Evolutionary conservation across 805 yeast genomes (phyloP), one percentile per base, ranked within the genome.

Genomic region (Wickerhamia fluorescens): DNA sequence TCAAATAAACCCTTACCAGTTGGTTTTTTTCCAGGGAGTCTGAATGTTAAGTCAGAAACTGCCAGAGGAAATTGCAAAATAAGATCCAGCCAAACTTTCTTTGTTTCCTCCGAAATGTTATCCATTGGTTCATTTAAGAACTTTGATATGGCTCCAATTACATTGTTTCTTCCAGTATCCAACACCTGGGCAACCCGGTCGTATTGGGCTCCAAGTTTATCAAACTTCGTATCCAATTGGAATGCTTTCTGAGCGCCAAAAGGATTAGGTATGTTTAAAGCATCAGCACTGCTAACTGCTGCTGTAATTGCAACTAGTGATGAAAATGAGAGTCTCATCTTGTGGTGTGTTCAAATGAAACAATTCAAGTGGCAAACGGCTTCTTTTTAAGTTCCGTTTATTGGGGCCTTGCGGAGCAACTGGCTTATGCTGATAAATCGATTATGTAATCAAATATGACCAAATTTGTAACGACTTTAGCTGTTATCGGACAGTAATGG

Each of bases 21-120:
- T 27, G 29, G 23, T 35, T 42, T 41, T 44, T 65, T 69, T 17
- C 83, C 81, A 23, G 56, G 51, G 6, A 78, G 59, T 37, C 52
- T 56, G 37, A 75, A 61, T 36, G 63, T 64, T 60, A 81, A 53
- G 25, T 62, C 56, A 14, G 62, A 43, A 12, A 75, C 53, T 15
- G 74, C 61, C n/a, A 66, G 58, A 14, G 88, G 88, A 56, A 70
- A 80, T 28, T 60, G 54, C 44, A 65, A 33, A 21, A 78, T 58
- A 75, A 79, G 71, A 23, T 79, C 86, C 16, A 69, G 45, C 88
- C 88, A 80, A 18, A 70, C 46, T 15, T 49, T 36, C 46, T 71
- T 67, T 28, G 78, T 53, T 8, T 68, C 75, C 4, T 56, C 47
- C 11, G 80, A 61, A 25, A 78, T 42, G 10, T 61, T 40, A 16